Evolutionary conservation across 352 stramenopile species (phyloP), one percentile per base, ranked within the genome.

Genomic region (Peronosclerospora sorghi): DNA sequence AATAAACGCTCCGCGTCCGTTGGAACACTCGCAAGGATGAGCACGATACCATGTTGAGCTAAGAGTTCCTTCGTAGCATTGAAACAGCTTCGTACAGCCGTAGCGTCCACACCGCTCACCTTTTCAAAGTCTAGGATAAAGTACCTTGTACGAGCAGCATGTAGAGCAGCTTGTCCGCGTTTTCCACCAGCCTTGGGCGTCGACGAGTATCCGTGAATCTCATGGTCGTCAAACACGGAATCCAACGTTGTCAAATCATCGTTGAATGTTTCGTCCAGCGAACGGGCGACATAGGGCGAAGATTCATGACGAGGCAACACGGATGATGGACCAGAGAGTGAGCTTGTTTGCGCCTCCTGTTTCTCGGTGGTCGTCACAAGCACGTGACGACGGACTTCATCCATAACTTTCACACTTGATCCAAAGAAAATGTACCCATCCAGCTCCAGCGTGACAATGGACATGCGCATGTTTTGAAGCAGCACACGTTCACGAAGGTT

Each of bases 81-180:
- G 60, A 94, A 92, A 51, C 79, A 90, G 9, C 67, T 87, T n/a
- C 79, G 71, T 21, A 91, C 78, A 8, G 83, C 80, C 14, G 83
- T 95, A 4, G 79, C 81, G 35, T 95, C 83, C n/a, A 95, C 86
- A 14, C 83, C 83, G 19, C 78, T 83, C 15, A 95, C 83, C 24
- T 76, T 78, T 18, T 86, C 73, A 62, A 95, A 95, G 58, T 95
- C 83, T 17, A 94, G 48, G 39, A 95, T 87, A 50, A 95, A 85
- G 54, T 88, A 91, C 13, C 71, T 63, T 15, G 81, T 94, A 39
- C 76, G 78, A 54, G 79, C 59, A 0, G 79, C 75, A 37, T 79
- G 73, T 14, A 87, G 60, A 6, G 53, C 68, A 8, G 56, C 44
- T 32, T 40, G 48, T 20, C 32, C 62, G 37, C 26, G 51, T 19